phyloP scores from a whole-genome alignment of 2,329 filamentous ascomycete species.

The Botryotinia narcissicola region DNA sequence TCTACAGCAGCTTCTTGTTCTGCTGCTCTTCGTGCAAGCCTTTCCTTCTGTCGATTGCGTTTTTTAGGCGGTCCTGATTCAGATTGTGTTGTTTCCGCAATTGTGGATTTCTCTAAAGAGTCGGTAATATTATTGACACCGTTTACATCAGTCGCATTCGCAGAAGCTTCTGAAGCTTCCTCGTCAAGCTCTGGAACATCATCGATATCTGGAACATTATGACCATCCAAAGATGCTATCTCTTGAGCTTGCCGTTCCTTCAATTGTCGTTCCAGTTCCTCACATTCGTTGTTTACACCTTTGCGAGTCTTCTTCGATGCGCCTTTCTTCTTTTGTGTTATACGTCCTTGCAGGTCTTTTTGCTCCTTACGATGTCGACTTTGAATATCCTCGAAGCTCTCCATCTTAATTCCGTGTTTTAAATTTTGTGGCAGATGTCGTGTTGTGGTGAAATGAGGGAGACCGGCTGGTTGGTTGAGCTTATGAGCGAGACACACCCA shows the following conservation, averaged over 20 bases:
- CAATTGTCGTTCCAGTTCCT: conserved; percentile 63
- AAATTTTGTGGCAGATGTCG: background rate
- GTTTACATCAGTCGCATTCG: conserved; percentile 13
- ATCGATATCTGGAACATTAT: conserved; percentile 23
- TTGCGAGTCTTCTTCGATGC: conserved; percentile 84
- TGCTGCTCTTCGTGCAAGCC: conserved; percentile 82
- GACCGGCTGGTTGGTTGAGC: background rate
- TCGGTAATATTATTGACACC: conserved; percentile 27
- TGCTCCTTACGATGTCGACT: conserved; percentile 83
- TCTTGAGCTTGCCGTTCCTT: conserved; percentile 67
- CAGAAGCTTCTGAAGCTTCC: conserved; percentile 19
- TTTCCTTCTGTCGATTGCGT: conserved; percentile 86
- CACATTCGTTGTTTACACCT: conserved; percentile 73
- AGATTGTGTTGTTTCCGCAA: conserved; percentile 28
- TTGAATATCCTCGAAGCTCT: conserved; percentile 72
- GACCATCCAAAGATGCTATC: conserved; percentile 45
- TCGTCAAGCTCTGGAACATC: conserved; percentile 28
- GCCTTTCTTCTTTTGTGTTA: conserved; percentile 95
- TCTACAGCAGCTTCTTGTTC: conserved; percentile 70
- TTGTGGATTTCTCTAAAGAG: conserved; percentile 26
- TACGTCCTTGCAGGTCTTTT: conserved; percentile 77
- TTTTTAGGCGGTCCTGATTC: conserved; percentile 52
- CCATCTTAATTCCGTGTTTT: conserved; percentile 33
- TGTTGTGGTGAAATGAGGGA: background rate
- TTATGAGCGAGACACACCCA: background rate